Conservation (phyloP, 345 rosid genomes). For the Populus davidiana region DNA sequence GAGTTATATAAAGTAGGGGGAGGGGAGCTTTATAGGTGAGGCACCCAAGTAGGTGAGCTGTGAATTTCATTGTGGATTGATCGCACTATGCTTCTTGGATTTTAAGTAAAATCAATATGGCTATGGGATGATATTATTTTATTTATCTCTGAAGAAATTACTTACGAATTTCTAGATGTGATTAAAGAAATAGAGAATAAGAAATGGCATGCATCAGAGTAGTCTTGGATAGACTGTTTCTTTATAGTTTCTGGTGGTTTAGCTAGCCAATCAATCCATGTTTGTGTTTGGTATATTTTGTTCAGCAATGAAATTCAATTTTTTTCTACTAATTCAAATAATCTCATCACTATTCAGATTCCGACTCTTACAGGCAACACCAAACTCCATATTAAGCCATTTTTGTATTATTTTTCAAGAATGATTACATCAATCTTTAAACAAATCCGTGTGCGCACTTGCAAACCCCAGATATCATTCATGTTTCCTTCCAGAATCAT, state of each 20-base stretch:
- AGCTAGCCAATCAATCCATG: neutral
- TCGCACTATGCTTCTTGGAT: constrained; percentile 22
- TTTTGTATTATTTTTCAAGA: neutral
- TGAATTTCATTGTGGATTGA: constrained; percentile 42
- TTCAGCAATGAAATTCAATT: neutral
- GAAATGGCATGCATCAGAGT: no score
- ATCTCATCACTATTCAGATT: neutral
- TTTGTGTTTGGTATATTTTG: neutral
- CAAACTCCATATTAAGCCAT: no score
- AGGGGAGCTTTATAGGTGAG: neutral
- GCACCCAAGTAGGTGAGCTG: constrained; percentile 61
- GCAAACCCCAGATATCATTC: neutral
- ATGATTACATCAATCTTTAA: neutral
- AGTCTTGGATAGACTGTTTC: no score
- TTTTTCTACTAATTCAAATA: neutral
- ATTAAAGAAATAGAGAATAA: neutral
- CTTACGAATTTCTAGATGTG: neutral
- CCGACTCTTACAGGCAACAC: no score
- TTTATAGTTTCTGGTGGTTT: neutral
- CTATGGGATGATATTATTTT: no score
- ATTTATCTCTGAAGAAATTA: neutral
- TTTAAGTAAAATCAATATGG: constrained; percentile 29
- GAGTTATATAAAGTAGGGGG: constrained; percentile 8
- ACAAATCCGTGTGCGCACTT: neutral
- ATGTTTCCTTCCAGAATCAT: neutral